These are phyloP conservation scores for Trichodelitschia bisporula DNA, from an alignment of 495 filamentous ascomycete species.

Conservation along the genomic window DNA sequence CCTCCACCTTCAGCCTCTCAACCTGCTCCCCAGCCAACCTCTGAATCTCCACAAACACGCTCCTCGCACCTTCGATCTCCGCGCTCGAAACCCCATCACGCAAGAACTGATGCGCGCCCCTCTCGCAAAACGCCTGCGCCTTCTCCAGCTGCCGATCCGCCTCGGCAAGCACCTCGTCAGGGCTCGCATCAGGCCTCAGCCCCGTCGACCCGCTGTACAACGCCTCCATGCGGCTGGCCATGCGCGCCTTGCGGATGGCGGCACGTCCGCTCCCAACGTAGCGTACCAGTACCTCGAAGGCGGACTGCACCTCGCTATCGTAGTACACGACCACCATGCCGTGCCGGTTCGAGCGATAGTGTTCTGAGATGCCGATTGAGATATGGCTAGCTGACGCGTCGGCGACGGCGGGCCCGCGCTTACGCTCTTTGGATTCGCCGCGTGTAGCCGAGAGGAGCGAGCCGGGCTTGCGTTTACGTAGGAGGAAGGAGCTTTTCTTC, in stretches of 20 bases:
- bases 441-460: no score
- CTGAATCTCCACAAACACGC: no score
- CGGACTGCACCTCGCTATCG: slow-evolving; percentile 59
- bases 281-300: slow-evolving; percentile 58
- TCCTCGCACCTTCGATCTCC: no score
- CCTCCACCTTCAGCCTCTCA: no score
- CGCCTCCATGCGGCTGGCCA: slow-evolving; percentile 33
- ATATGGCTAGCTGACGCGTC: background rate
- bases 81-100: slow-evolving; percentile 55
- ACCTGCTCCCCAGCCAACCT: no score
- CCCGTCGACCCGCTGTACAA: slow-evolving; percentile 16
- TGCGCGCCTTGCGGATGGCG: slow-evolving; percentile 57
- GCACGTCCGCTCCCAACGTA: slow-evolving; percentile 60
- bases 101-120: slow-evolving; percentile 66
- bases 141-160: slow-evolving; percentile 54
- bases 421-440: no score
- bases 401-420: no score
- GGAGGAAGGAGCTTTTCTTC: no score
- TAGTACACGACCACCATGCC: slow-evolving; percentile 75
- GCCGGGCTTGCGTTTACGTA: no score
- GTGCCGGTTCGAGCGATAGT: slow-evolving; percentile 38
- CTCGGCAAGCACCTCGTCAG: slow-evolving; percentile 30
- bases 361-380: slow-evolving; percentile 21
- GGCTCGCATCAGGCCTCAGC: slow-evolving; percentile 1
- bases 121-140: slow-evolving; percentile 58